These are phyloP conservation scores for Ogataea methylovora DNA, from an alignment of 805 yeast genomes.

Conservation along the genomic window DNA sequence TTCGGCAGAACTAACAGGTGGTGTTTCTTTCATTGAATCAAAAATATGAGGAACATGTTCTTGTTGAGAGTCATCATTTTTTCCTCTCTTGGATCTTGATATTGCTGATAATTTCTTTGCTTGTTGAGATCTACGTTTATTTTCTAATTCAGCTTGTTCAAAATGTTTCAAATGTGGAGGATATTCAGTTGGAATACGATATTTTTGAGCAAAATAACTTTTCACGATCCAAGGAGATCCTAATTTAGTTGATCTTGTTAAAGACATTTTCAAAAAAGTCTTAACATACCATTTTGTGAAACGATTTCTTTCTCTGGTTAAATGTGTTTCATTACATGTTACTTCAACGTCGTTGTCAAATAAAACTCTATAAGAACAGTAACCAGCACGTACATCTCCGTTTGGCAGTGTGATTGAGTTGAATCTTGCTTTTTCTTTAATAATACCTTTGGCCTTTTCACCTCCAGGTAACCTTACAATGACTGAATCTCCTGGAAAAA, in stretches of 20 bases:
- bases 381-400: constrained; percentile 32
- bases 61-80: neutral
- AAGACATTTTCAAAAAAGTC: constrained; percentile 75
- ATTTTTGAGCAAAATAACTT: constrained; percentile 62
- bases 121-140: no score
- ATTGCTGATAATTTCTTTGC: neutral
- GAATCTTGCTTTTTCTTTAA: constrained; percentile 82
- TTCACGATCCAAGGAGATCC: constrained; percentile 98
- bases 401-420: constrained; percentile 35
- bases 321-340: constrained; percentile 64
- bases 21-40: constrained; percentile 27
- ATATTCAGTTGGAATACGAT: constrained; percentile 53
- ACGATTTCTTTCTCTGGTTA: constrained; percentile 74
- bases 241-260: constrained; percentile 68
- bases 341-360: constrained; percentile 46
- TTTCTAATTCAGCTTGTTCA: no score
- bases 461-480: constrained; percentile 44
- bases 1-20: constrained; percentile 22
- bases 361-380: constrained; percentile 65
- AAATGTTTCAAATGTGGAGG: constrained; percentile 45
- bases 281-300: constrained; percentile 88
- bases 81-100: neutral
- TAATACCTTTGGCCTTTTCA: constrained; percentile 46
- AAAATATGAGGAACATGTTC: constrained; percentile 15
- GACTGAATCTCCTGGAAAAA: constrained; percentile 86